phyloP scores from a whole-genome alignment of 495 filamentous ascomycete species.

The Opeltia flavorubescens region DNA sequence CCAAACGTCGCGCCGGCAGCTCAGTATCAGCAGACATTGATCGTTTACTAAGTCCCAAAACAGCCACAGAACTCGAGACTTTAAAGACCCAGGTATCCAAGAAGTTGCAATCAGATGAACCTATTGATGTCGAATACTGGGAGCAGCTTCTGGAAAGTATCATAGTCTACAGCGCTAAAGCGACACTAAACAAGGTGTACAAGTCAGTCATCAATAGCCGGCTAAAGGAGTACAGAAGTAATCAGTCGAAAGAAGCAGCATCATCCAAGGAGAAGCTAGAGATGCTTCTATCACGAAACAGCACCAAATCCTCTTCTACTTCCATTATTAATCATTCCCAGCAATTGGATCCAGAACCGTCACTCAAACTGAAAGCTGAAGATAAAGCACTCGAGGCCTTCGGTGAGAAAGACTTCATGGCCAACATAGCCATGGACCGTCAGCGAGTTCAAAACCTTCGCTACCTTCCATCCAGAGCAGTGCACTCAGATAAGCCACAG shows the following conservation, averaged over 20 bases:
- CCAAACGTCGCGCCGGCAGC: conserved; percentile 58
- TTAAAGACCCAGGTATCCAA: conserved; percentile 72
- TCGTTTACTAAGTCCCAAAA: conserved; percentile 69
- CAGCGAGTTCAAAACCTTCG: conserved; percentile 52
- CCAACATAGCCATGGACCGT: conserved; percentile 47
- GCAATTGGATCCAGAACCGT: conserved; percentile 54
- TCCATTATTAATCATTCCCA: background rate
- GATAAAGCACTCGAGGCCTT: conserved; percentile 50
- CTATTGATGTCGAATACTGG: conserved; percentile 96
- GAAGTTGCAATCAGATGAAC: conserved; percentile 78
- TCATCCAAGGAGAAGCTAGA: conserved; percentile 42
- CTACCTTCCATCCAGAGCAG: conserved; percentile 49
- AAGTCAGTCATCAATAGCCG: conserved; percentile 63
- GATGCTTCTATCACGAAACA: conserved; percentile 11
- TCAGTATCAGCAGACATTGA: conserved; percentile 84
- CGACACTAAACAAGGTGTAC: conserved; percentile 68
- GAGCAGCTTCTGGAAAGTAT: conserved; percentile 78
- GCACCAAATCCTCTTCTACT: background rate
- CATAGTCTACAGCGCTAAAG: conserved; percentile 79
- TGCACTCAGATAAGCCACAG: conserved; percentile 34
- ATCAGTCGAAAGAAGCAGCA: conserved; percentile 58
- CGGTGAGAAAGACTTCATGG: conserved; percentile 48
- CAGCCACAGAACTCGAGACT: conserved; percentile 67
- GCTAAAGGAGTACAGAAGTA: conserved; percentile 48
- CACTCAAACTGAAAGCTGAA: conserved; percentile 51